Evolutionary conservation across 2,329 filamentous ascomycete genomes (phyloP).

Genomic region (Furcasterigmium furcatum): DNA sequence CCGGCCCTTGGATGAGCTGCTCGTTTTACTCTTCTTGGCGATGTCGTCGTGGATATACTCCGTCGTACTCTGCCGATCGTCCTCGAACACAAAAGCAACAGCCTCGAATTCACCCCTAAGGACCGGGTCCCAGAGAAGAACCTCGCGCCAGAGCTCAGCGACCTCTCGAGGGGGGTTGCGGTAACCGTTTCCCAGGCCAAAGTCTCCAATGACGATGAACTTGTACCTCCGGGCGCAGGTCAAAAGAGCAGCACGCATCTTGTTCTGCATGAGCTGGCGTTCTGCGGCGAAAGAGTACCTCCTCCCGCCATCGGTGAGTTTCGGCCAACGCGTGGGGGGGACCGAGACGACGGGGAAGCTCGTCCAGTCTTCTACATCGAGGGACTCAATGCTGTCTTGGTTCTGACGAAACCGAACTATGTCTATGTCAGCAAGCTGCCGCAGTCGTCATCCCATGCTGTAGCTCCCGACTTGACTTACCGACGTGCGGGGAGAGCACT

Average conservation of each 20-base stretch:
- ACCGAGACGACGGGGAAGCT: slow-evolving; percentile 71
- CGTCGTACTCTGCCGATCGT: slow-evolving; percentile 49
- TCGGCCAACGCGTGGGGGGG: slow-evolving; percentile 68
- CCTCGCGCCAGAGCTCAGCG: slow-evolving; percentile 63
- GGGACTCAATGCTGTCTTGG: slow-evolving; percentile 60
- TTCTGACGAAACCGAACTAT: slow-evolving; percentile 69
- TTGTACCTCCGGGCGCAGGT: slow-evolving; percentile 62
- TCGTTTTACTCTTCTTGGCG: slow-evolving; percentile 40
- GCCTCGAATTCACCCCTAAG: slow-evolving; percentile 59
- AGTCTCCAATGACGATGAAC: slow-evolving; percentile 60
- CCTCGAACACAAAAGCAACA: slow-evolving; percentile 64
- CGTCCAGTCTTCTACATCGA: slow-evolving; percentile 48
- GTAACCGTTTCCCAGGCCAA: slow-evolving; percentile 61
- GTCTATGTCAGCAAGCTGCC: slow-evolving; percentile 4
- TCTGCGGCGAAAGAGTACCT: slow-evolving; percentile 72
- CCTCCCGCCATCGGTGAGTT: slow-evolving; percentile 63
- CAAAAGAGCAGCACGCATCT: slow-evolving; percentile 67
- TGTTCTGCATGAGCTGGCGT: slow-evolving; percentile 67
- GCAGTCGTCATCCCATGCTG: too few species aligned
- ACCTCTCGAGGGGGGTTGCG: slow-evolving; percentile 64
- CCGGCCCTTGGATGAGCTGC: slow-evolving; percentile 25
- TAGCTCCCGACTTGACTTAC: slow-evolving; percentile 33
- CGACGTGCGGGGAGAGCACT: slow-evolving; percentile 66
- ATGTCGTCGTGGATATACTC: slow-evolving; percentile 52
- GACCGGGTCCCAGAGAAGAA: slow-evolving; percentile 60